A percentile compares a stretch with the other conserved stretches of the same genome.
These are phyloP conservation scores for Pelargonium australe DNA, from an alignment of 441 rosid species.

Conservation along the genomic window DNA sequence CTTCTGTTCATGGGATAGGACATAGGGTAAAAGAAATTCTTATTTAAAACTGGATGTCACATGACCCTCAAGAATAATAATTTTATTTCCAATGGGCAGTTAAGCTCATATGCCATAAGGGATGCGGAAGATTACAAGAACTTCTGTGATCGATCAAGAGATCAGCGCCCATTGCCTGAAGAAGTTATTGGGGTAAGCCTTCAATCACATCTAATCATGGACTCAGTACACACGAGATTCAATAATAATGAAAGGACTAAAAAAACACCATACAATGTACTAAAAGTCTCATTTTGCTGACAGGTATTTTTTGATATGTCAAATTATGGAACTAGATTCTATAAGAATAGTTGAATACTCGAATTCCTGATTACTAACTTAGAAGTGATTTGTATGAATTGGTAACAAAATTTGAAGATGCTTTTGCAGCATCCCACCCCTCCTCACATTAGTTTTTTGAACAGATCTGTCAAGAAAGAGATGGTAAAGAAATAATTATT, in stretches of 20 bases:
- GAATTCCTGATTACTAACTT: neutral
- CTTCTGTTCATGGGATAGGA: neutral
- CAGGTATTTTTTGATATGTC: neutral
- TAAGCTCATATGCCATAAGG: conserved; percentile 73
- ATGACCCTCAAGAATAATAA: neutral
- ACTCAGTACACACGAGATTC: neutral
- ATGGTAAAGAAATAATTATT: too few relatives aligned
- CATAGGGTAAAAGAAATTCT: neutral
- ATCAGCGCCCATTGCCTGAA: conserved; percentile 76
- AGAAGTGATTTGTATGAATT: conserved; percentile 1
- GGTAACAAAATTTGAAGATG: neutral
- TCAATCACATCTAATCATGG: neutral
- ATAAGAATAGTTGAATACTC: neutral
- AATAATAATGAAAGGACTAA: conserved; percentile 2
- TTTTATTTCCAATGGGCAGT: conserved; percentile 31
- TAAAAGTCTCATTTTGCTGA: neutral
- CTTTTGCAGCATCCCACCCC: too few relatives aligned
- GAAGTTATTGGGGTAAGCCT: conserved; percentile 80
- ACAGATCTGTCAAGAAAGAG: too few relatives aligned
- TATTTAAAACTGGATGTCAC: neutral
- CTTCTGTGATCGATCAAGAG: conserved; percentile 72
- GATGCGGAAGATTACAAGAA: conserved; percentile 84
- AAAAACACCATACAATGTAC: neutral
- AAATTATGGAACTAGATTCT: neutral
- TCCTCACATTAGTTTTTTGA: too few relatives aligned